phyloP scores from a whole-genome alignment of 2,329 filamentous ascomycete genomes.

The Aspergillus calidoustus region DNA sequence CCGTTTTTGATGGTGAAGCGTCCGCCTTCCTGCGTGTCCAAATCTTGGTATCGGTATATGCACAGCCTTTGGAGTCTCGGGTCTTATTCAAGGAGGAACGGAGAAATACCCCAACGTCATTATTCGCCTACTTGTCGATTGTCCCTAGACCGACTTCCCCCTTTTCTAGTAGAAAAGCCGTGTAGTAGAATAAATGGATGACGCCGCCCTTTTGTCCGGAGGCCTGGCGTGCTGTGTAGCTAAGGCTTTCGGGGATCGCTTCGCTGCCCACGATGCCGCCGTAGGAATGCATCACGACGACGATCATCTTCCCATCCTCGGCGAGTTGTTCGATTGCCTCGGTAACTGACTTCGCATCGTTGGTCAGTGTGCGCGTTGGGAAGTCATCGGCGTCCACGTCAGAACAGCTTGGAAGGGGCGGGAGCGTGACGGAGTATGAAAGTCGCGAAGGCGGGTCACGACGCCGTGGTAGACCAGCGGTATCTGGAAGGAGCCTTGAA shows the following conservation, averaged over 20 bases:
- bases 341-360: not conserved
- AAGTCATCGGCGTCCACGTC: not conserved
- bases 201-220: not conserved
- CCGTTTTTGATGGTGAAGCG: constrained; percentile 4
- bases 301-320: not conserved
- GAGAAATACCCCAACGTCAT: not conserved
- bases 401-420: constrained; percentile 1
- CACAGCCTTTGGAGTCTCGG: too few species aligned
- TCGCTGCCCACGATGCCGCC: constrained; percentile 9
- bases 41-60: too few species aligned
- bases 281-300: constrained; percentile 10
- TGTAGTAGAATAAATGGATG: not conserved
- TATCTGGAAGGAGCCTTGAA: constrained; percentile 3
- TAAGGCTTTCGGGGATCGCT: constrained; percentile 8
- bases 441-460: not conserved
- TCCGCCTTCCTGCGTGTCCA: not conserved
- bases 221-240: not conserved
- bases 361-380: not conserved
- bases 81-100: too few species aligned
- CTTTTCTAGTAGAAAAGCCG: not conserved
- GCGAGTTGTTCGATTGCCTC: not conserved
- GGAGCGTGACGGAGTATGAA: not conserved
- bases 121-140: not conserved
- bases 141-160: not conserved
- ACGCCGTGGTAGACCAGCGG: not conserved